Evolutionary conservation across 495 filamentous ascomycete genomes (phyloP).

Genomic region (Bryoglossum gracile): DNA sequence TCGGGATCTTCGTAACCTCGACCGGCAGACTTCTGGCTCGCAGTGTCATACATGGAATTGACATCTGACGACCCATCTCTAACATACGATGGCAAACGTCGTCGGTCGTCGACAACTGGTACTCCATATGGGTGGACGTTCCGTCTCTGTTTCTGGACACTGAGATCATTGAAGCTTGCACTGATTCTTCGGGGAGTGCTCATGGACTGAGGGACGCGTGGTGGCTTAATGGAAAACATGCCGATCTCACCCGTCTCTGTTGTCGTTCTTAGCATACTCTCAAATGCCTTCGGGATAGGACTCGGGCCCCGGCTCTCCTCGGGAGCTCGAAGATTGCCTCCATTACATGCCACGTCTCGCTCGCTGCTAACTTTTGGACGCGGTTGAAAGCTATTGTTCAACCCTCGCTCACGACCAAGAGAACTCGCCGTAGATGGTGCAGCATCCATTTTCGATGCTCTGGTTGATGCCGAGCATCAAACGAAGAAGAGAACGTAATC

Average conservation of each 20-base stretch:
- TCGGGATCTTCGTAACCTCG: conserved; percentile 33
- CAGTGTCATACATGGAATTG: conserved; percentile 40
- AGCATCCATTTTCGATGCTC: conserved; percentile 17
- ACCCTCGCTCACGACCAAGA: conserved; percentile 1
- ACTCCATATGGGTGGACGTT: conserved; percentile 17
- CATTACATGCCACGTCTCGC: neutral
- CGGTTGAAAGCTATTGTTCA: conserved; percentile 1
- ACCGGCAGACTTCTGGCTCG: conserved; percentile 35
- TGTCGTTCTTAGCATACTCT: conserved; percentile 62
- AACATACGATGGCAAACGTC: conserved; percentile 33
- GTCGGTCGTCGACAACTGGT: conserved; percentile 23
- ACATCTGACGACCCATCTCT: conserved; percentile 37
- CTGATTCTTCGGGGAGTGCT: conserved; percentile 14
- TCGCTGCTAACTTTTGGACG: conserved; percentile 7
- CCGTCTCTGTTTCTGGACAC: conserved; percentile 2
- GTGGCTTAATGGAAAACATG: conserved; percentile 48
- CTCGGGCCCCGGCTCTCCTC: conserved; percentile 7
- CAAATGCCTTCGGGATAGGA: conserved; percentile 28
- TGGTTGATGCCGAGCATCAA: neutral
- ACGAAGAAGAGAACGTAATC: neutral
- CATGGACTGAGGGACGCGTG: conserved; percentile 33
- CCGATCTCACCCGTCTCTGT: conserved; percentile 65
- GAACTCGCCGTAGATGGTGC: neutral
- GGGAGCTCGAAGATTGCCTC: neutral
- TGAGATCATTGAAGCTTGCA: conserved; percentile 9